Conservation (phyloP, 495 filamentous ascomycete genomes). For the Penicillium flavigenum region DNA sequence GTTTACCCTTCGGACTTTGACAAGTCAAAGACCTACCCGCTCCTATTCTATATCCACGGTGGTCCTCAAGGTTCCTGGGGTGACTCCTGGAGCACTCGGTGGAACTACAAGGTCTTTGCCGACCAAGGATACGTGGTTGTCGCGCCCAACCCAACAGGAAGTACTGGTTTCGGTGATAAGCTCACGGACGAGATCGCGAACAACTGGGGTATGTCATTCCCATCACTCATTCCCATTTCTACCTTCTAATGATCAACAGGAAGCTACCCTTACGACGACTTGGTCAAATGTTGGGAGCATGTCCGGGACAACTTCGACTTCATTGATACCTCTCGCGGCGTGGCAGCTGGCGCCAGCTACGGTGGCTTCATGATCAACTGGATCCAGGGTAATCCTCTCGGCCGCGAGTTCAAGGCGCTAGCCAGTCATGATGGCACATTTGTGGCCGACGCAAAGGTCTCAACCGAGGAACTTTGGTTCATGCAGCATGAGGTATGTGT, state of each 20-base stretch:
- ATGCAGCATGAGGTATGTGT: conserved; percentile 36
- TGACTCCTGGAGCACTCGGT: conserved; percentile 51
- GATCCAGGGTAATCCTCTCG: conserved; percentile 55
- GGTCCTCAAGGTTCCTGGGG: conserved; percentile 52
- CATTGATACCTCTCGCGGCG: conserved; percentile 50
- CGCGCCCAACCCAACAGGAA: conserved; percentile 54
- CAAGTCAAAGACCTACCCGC: conserved; percentile 49
- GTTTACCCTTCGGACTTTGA: conserved; percentile 47
- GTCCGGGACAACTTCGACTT: conserved; percentile 48
- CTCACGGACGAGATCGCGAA: conserved; percentile 48
- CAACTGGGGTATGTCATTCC: conserved; percentile 44
- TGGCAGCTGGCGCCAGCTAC: conserved; percentile 51
- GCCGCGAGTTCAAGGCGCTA: conserved; percentile 53
- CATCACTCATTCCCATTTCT: neutral
- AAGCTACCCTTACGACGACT: conserved; percentile 53
- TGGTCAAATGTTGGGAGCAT: conserved; percentile 52
- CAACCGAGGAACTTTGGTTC: conserved; percentile 52
- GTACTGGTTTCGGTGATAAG: conserved; percentile 49
- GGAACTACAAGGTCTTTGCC: conserved; percentile 54
- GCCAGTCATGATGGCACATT: conserved; percentile 50
- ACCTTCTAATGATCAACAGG: conserved; percentile 21
- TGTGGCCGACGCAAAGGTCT: conserved; percentile 42
- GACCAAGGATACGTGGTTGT: conserved; percentile 59
- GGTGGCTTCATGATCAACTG: conserved; percentile 59
- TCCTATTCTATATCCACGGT: conserved; percentile 52